Conservation (phyloP, 345 rosid genomes). For the Aquilaria sinensis region DNA sequence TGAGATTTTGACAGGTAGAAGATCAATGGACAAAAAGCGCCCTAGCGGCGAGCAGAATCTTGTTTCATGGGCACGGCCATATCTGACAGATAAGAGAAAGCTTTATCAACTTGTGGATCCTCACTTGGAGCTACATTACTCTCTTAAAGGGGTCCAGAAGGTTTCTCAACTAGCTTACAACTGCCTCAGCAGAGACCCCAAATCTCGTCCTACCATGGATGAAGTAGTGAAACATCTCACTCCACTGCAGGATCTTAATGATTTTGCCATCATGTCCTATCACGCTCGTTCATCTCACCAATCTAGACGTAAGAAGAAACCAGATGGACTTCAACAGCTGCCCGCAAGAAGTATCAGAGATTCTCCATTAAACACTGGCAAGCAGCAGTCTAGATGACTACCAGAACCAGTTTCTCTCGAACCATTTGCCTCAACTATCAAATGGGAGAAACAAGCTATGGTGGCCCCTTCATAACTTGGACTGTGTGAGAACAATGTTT, state of each 20-base stretch:
- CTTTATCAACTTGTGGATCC: constrained; percentile 73
- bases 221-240: constrained; percentile 58
- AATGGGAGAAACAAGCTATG: constrained; percentile 16
- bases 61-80: constrained; percentile 87
- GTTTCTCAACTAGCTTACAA: constrained; percentile 59
- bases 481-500: constrained; percentile 22
- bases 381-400: constrained; percentile 42
- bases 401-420: constrained; percentile 16
- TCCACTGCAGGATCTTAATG: constrained; percentile 58
- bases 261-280: constrained; percentile 57
- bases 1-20: constrained; percentile 86
- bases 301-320: constrained; percentile 57
- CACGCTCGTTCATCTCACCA: constrained; percentile 60
- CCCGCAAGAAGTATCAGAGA: constrained; percentile 38
- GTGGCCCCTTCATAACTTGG: constrained; percentile 14
- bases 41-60: constrained; percentile 88
- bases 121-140: constrained; percentile 81
- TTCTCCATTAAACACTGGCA: constrained; percentile 48
- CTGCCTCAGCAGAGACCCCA: constrained; percentile 67
- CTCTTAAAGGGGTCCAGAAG: constrained; percentile 72
- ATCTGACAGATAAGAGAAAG: constrained; percentile 76
- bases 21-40: constrained; percentile 96
- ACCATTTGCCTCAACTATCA: constrained; percentile 18
- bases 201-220: constrained; percentile 68
- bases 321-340: constrained; percentile 36